phyloP scores from a whole-genome alignment of 2,329 filamentous ascomycete species.

The Neonectria magnoliae region DNA sequence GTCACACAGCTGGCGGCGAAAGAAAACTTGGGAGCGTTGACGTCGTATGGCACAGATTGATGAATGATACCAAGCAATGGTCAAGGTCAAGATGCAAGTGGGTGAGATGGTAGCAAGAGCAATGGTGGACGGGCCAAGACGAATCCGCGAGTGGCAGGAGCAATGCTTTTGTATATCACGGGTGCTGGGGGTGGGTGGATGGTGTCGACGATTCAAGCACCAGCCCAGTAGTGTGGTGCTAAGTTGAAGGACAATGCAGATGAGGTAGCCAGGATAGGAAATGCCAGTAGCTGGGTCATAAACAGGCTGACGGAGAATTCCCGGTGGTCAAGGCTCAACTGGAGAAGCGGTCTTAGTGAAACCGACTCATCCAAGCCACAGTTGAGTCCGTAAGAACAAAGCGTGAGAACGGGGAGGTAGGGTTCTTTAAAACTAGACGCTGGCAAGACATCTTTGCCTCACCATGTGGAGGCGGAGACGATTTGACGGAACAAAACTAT shows the following conservation, averaged over 20 bases:
- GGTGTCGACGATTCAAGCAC: constrained; percentile 35
- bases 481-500: constrained; percentile 43
- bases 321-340: constrained; percentile 41
- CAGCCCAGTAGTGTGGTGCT: constrained; percentile 34
- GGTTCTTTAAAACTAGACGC: constrained; percentile 38
- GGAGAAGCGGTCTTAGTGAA: constrained; percentile 42
- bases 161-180: constrained; percentile 47
- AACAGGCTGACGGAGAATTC: constrained; percentile 42
- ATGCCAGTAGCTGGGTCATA: constrained; percentile 46
- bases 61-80: constrained; percentile 12
- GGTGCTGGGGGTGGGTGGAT: constrained; percentile 41
- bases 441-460: constrained; percentile 31
- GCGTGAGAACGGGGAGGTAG: constrained; percentile 37
- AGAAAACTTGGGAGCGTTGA: neutral
- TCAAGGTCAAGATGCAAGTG: constrained; percentile 16
- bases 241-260: constrained; percentile 48
- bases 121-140: constrained; percentile 22
- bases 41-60: neutral
- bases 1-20: neutral
- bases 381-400: constrained; percentile 38
- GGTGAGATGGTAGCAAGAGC: constrained; percentile 10
- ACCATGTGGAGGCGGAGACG: constrained; percentile 44
- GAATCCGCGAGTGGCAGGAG: constrained; percentile 36
- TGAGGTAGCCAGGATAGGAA: constrained; percentile 52
- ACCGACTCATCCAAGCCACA: constrained; percentile 42